phyloP scores from a whole-genome alignment of 1,139 yeast species.

The Pichia sp. region DNA sequence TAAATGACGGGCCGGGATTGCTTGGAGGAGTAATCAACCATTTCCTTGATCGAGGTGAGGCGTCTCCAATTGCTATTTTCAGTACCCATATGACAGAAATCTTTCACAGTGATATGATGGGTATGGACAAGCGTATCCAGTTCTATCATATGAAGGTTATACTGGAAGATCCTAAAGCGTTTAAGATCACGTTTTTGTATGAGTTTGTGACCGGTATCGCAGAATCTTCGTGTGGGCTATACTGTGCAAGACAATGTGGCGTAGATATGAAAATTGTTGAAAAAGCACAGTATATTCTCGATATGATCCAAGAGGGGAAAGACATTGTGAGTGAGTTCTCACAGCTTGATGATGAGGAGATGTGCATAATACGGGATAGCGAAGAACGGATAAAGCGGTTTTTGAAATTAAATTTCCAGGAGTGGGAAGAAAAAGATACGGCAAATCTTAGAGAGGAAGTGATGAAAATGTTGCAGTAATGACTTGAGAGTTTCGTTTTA shows the following conservation, averaged over 20 bases:
- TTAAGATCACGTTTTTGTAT: conserved; percentile 35
- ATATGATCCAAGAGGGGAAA: conserved; percentile 4
- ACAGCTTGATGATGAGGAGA: conserved; percentile 4
- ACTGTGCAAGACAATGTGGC: conserved; percentile 39
- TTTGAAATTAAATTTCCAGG: conserved; percentile 13
- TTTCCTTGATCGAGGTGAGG: conserved; percentile 15
- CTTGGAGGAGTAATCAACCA: conserved; percentile 37
- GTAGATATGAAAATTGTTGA: conserved; percentile 29
- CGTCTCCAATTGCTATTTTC: conserved; percentile 35
- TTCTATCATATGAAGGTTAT: conserved; percentile 14
- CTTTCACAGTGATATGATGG: conserved; percentile 28
- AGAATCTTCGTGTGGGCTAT: conserved; percentile 36
- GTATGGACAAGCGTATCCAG: background rate
- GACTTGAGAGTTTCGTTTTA: background rate
- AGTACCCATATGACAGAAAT: conserved; percentile 45
- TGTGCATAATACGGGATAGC: background rate
- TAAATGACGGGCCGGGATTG: conserved; percentile 42
- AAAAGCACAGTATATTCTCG: conserved; percentile 27
- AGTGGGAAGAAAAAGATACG: conserved; percentile 8
- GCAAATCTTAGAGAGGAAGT: conserved; percentile 3
- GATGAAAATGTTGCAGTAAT: conserved; percentile 6
- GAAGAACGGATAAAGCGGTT: conserved; percentile 3
- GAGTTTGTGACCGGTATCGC: conserved; percentile 33
- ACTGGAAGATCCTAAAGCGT: conserved; percentile 4
- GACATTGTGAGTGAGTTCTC: conserved; percentile 9